Conservation (phyloP, 2,329 filamentous ascomycete genomes). For the Cladosporium cucumerinum region DNA sequence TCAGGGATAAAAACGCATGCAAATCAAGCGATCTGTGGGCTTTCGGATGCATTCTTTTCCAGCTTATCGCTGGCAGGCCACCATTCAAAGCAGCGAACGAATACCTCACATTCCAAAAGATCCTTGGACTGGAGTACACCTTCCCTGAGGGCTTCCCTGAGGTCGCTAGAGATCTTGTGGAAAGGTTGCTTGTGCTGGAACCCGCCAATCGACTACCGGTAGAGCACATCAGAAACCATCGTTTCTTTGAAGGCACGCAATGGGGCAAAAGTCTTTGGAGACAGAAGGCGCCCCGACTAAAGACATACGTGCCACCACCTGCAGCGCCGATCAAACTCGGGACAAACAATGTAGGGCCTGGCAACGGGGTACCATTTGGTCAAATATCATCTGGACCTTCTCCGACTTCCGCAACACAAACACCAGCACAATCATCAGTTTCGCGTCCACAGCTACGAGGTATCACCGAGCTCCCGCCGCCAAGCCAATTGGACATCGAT, state of each 20-base stretch:
- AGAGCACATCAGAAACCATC: conserved; percentile 94
- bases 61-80: conserved; percentile 88
- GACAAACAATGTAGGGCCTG: conserved; percentile 18
- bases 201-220: conserved; percentile 79
- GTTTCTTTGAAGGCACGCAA: conserved; percentile 83
- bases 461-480: conserved; percentile 94
- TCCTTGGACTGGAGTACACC: conserved; percentile 88
- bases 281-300: conserved; percentile 80
- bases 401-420: conserved; percentile 13
- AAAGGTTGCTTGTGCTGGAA: conserved; percentile 85
- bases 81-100: conserved; percentile 96
- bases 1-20: conserved; percentile 94
- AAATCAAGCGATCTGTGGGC: conserved; percentile 98
- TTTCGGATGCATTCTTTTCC: conserved; percentile 96
- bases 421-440: conserved; percentile 14
- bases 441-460: conserved; percentile 67
- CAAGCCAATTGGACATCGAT: conserved; percentile 93
- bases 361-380: conserved; percentile 25
- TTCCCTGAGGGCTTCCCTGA: conserved; percentile 86
- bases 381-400: conserved; percentile 35
- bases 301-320: conserved; percentile 71
- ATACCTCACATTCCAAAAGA: conserved; percentile 97
- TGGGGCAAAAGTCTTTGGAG: conserved; percentile 88
- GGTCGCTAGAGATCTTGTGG: conserved; percentile 82
- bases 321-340: conserved; percentile 32